A percentile compares a stretch with the other conserved stretches of the same genome.
These are phyloP conservation scores for Xylaria polymorpha DNA, from an alignment of 2,329 filamentous ascomycete genomes.

Conservation along the genomic window DNA sequence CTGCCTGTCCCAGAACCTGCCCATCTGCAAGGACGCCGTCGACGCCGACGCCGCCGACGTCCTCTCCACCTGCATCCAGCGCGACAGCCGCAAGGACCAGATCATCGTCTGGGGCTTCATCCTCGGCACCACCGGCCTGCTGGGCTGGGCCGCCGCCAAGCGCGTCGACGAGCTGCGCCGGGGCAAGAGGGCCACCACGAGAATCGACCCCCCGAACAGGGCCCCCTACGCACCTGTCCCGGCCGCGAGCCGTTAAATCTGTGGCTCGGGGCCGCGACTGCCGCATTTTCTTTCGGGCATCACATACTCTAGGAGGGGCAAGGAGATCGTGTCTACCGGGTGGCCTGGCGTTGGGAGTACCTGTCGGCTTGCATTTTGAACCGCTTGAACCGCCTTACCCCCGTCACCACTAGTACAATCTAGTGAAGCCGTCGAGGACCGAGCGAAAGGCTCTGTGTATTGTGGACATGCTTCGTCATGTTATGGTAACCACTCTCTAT, in stretches of 20 bases:
- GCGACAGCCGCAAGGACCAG: conserved; percentile 74
- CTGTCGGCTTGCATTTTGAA: not conserved
- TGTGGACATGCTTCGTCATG: conserved; percentile 11
- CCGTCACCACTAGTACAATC: not conserved
- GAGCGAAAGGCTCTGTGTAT: not conserved
- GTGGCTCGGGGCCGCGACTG: not conserved
- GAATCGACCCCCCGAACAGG: conserved; percentile 27
- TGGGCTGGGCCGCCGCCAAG: conserved; percentile 69
- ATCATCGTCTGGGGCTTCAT: conserved; percentile 75
- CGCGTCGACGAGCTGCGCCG: conserved; percentile 59
- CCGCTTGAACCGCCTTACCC: not conserved
- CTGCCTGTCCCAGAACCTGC: conserved; percentile 68
- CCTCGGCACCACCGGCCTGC: conserved; percentile 66
- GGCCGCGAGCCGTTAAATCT: not conserved
- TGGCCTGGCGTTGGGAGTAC: conserved; percentile 29
- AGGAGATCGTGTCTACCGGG: not conserved
- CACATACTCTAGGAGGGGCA: not conserved
- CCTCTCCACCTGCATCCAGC: conserved; percentile 72
- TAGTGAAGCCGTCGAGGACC: not conserved
- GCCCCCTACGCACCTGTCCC: conserved; percentile 47
- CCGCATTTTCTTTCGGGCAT: not conserved
- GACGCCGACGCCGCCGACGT: conserved; percentile 73
- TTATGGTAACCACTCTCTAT: not conserved
- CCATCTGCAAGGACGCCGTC: conserved; percentile 71
- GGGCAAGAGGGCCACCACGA: conserved; percentile 40